These are phyloP conservation scores for Cutaneotrichosporon mucoides DNA, from an alignment of 1,284 basidiomycete genomes.

Conservation along the genomic window DNA sequence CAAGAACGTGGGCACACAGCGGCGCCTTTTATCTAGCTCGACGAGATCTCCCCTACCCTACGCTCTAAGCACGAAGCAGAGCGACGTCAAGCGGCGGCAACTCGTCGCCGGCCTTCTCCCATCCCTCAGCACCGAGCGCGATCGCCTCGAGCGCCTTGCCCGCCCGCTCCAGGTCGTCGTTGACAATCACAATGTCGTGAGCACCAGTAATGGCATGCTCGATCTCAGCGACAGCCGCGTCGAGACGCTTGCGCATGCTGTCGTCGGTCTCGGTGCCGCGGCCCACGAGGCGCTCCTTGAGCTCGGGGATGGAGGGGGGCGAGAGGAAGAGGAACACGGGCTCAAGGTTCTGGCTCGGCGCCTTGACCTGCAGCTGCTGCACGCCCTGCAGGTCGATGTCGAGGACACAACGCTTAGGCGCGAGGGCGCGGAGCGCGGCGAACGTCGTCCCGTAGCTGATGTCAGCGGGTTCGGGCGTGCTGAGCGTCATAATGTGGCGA, in stretches of 20 bases:
- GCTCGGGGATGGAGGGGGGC: constrained; percentile 69
- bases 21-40: neutral
- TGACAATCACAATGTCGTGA: constrained; percentile 84
- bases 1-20: too few species aligned
- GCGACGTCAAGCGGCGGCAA: constrained; percentile 40
- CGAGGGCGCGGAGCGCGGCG: constrained; percentile 58
- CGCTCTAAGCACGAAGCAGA: constrained; percentile 21
- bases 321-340: constrained; percentile 92
- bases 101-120: constrained; percentile 41
- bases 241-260: constrained; percentile 69
- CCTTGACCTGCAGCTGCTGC: constrained; percentile 72
- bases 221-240: constrained; percentile 77
- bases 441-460: constrained; percentile 76
- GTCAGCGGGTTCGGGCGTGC: constrained; percentile 1
- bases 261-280: constrained; percentile 83
- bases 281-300: constrained; percentile 65
- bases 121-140: constrained; percentile 60
- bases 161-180: constrained; percentile 82
- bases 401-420: constrained; percentile 74
- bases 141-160: constrained; percentile 64
- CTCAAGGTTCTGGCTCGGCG: constrained; percentile 58
- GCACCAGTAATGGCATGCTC: constrained; percentile 71
- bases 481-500: too few species aligned
- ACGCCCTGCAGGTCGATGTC: constrained; percentile 98
- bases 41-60: too few species aligned